These are phyloP conservation scores for Xylaria sp. DNA, from an alignment of 2,329 filamentous ascomycete genomes.

Conservation along the genomic window DNA sequence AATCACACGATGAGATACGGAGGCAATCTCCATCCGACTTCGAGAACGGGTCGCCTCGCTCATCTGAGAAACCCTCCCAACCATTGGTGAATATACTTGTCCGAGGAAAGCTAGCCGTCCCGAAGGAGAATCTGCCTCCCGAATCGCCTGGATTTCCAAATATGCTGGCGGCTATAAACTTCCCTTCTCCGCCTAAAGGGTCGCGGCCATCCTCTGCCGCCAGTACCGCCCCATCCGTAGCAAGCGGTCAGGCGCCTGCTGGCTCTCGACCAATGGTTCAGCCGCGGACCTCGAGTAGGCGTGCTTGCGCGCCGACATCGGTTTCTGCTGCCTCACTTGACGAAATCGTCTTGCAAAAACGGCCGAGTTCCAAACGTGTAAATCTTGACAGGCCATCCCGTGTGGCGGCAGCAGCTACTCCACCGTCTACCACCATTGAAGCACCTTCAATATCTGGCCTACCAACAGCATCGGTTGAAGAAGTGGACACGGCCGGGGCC, in stretches of 20 bases:
- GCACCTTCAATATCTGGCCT: background rate
- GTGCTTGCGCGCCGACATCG: constrained; percentile 23
- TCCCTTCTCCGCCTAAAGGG: constrained; percentile 37
- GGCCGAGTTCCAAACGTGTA: background rate
- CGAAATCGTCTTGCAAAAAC: constrained; percentile 34
- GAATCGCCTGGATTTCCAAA: constrained; percentile 41
- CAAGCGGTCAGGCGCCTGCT: constrained; percentile 7
- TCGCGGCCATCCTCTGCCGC: constrained; percentile 33
- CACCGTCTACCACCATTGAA: background rate
- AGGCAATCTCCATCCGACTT: background rate
- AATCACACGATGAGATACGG: background rate
- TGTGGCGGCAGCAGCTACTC: background rate
- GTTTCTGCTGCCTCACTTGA: constrained; percentile 31
- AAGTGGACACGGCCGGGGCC: background rate
- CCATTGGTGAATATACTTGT: constrained; percentile 20
- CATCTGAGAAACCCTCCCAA: background rate
- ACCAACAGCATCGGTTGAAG: background rate
- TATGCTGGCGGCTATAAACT: constrained; percentile 39
- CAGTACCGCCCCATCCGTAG: constrained; percentile 18
- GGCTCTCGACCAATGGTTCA: constrained; percentile 20
- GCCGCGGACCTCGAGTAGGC: constrained; percentile 34
- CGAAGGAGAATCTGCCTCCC: constrained; percentile 28
- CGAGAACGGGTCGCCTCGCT: background rate
- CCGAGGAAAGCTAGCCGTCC: constrained; percentile 27
- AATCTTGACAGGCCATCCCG: background rate